These are phyloP conservation scores for Halenospora varia DNA, from an alignment of 495 filamentous ascomycete species.

Conservation along the genomic window DNA sequence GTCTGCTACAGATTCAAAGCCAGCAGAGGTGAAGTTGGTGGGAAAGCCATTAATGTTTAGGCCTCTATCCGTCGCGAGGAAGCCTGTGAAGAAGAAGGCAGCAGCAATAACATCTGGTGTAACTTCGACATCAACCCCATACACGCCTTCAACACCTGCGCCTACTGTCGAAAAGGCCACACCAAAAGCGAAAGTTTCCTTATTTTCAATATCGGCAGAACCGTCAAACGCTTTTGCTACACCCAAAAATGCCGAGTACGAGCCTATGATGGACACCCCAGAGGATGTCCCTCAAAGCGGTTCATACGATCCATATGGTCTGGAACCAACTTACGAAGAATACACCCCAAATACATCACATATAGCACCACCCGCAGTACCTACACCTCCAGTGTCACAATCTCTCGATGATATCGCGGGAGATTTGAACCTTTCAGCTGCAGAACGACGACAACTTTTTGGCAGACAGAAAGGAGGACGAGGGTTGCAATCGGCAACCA, in stretches of 20 bases:
- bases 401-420: conserved; percentile 63
- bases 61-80: conserved; percentile 74
- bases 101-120: conserved; percentile 2
- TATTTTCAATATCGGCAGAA: conserved; percentile 53
- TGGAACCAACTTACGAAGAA: conserved; percentile 21
- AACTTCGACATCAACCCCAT: not conserved
- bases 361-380: conserved; percentile 11
- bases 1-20: conserved; percentile 40
- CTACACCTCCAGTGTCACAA: conserved; percentile 28
- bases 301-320: not conserved
- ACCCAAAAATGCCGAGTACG: conserved; percentile 32
- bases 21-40: conserved; percentile 58
- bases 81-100: conserved; percentile 62
- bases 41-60: conserved; percentile 85
- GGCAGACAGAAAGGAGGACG: conserved; percentile 51
- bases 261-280: conserved; percentile 46
- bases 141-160: not conserved
- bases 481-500: conserved; percentile 29
- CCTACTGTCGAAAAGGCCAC: conserved; percentile 16
- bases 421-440: conserved; percentile 68
- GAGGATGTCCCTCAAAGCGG: conserved; percentile 11
- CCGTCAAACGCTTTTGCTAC: conserved; percentile 15
- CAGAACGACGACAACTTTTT: conserved; percentile 76
- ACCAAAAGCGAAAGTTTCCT: conserved; percentile 50
- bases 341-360: conserved; percentile 19